Percentiles rank a stretch among this genome's conserved stretches.
phyloP scores from a whole-genome alignment of 768 basidiomycete species.

The Lactarius deliciosus region DNA sequence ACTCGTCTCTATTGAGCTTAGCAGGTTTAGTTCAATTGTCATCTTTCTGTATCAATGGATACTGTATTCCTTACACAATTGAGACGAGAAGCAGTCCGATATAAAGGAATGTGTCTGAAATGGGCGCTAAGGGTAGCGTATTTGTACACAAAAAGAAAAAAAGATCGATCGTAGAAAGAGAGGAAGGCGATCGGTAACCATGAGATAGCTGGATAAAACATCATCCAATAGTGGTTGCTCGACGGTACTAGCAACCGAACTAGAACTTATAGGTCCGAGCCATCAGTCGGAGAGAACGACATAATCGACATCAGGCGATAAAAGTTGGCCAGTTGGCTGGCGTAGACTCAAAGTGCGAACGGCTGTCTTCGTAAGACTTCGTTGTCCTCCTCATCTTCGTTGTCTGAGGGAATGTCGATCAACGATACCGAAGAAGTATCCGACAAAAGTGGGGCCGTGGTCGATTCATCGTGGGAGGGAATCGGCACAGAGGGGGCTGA shows the following conservation, averaged over 20 bases:
- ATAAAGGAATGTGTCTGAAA: not conserved
- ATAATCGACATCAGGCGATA: constrained; percentile 51
- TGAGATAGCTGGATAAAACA: not conserved
- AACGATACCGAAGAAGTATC: constrained; percentile 53
- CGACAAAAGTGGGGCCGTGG: constrained; percentile 33
- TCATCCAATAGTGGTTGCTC: not conserved
- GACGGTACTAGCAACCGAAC: not conserved
- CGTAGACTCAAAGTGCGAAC: constrained; percentile 39
- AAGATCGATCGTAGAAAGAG: not conserved
- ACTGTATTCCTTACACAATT: not conserved
- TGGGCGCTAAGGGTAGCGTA: constrained; percentile 1
- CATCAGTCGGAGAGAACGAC: constrained; percentile 69
- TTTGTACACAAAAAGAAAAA: constrained; percentile 13
- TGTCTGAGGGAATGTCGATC: constrained; percentile 54
- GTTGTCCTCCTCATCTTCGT: constrained; percentile 53
- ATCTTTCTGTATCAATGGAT: constrained; percentile 12
- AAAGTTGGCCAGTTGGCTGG: constrained; percentile 23
- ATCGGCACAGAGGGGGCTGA: constrained; percentile 15
- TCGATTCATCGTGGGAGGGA: constrained; percentile 27
- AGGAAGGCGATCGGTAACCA: not conserved
- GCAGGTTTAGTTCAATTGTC: constrained; percentile 5
- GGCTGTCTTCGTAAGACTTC: constrained; percentile 61
- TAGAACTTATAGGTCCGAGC: constrained; percentile 41
- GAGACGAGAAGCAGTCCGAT: not conserved
- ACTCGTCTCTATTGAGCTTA: constrained; percentile 10